Evolutionary conservation across 768 basidiomycete genomes (phyloP), one percentile per base, ranked within the genome.

Genomic region (Tubosaeta brunneosetosa): DNA sequence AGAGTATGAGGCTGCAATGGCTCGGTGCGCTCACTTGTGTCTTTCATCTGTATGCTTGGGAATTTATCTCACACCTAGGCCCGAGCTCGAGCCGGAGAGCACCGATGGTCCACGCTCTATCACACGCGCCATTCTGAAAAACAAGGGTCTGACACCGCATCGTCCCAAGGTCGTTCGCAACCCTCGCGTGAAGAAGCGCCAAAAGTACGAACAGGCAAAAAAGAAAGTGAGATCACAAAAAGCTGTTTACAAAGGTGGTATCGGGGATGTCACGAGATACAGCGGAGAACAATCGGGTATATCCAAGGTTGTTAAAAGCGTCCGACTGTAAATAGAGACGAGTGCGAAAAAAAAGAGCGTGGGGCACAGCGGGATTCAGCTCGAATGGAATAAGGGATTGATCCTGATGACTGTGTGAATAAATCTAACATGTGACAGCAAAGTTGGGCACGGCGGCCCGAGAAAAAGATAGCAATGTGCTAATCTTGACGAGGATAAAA

Each of bases 161-260:
- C 83, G 97, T 51, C 75, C 88, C 40, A 97, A 98, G 73, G 78
- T 80, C 50, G 91, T 92, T 34, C 91, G 94, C 59, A 99, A 99
- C 73, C 94, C 95, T 38, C 84, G 97, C 55, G 94, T 98, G 71
- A 98, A 97, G 82, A 99, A 99, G 70, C 82, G 92, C 32, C 80
- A 86, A 71, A 86, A 79, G 65, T 98, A 86, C 77, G 94, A 94
- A 64, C 88, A 97, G 73, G 95, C 94, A 57, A 91, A 95, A 77
- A 93, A 89, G 74, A 92, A 86, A 72, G 74, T 97, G 13, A 73
- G 86, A 27, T 93, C 89, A 22, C 92, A 94, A 70, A 88, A 91
- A 69, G 84, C 94, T 16, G 79, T 94, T n/a, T 98, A 84, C 81
- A 94, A 88, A 67, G 92, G 93, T 49, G 94, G 94, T 36, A 67